Base-by-base conservation (phyloP, 768 basidiomycete species). In the Amyloporia xantha region DNA sequence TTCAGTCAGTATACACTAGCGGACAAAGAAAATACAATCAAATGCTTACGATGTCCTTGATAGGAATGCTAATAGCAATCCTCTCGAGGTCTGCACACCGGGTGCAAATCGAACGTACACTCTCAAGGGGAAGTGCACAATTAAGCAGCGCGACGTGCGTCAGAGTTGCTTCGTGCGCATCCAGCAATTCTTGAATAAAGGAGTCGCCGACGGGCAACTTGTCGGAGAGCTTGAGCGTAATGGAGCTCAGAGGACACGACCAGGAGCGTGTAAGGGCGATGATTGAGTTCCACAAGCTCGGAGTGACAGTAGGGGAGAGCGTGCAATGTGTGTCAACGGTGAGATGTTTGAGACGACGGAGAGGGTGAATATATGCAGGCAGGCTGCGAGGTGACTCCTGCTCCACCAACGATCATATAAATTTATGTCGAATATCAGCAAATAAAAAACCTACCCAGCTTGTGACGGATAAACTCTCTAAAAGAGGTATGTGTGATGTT, bases 381-480 rank as follows among this genome's bases (percentile, higher is more conserved):
- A 13, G 50, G 20, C 25, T 21, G 26, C 61, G 58, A 11, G 63
- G 59, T 26, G 58, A 62, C 53, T 77, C 75, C 75, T 73, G 54
- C 4, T n/a, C n/a, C n/a, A 48, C 9, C 15, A 15, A 33, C 30
- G 30, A 7, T 7, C 30, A 7, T 33, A 33, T 33, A 37, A n/a
- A 41, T 9, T 38, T 38, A 48, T 47, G 49, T 45, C 17, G 48
- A 20, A 30, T 13, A 39, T 49, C 37, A 20, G 50, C 43, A 49
- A 36, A 9, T 25, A 28, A 41, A 51, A 10, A 10, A 63, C 80
- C 50, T 49, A 86, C 84, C 50, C 74, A 73, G 38, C 75, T 71
- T 13, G 81, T 79, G 24, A 87, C 68, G 1, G 84, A 80, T 0
- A 89, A 68, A 48, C 72, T 79, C 54, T 78, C 76, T 10, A 89